phyloP scores from a whole-genome alignment of 1,284 basidiomycete genomes.

The Cutaneotrichosporon sp. region DNA sequence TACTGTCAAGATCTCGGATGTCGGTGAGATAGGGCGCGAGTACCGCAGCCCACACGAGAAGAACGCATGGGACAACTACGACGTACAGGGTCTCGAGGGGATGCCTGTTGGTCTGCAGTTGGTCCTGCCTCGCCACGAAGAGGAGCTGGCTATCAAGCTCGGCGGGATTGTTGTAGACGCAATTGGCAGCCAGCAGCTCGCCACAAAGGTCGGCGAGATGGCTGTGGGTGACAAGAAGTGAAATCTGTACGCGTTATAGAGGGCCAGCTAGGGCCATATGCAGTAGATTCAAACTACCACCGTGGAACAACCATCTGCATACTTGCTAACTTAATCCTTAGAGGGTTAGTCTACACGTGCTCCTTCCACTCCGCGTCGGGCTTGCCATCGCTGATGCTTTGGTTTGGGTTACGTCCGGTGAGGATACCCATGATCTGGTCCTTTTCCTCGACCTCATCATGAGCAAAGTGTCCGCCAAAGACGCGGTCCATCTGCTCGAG shows the following conservation, averaged over 20 bases:
- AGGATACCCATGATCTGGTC: conserved; percentile 5
- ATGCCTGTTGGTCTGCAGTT: conserved; percentile 66
- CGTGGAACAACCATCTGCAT: too few species aligned
- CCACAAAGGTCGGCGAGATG: too few species aligned
- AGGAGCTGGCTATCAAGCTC: conserved; percentile 18
- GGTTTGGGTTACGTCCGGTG: not conserved
- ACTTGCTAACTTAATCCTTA: too few species aligned
- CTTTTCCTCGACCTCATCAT: conserved; percentile 14
- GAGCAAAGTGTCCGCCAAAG: conserved; percentile 17
- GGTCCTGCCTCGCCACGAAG: conserved; percentile 59
- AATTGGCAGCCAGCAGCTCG: not conserved
- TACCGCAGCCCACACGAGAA: conserved; percentile 55
- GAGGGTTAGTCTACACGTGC: not conserved
- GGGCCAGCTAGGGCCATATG: too few species aligned
- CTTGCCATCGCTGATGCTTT: not conserved
- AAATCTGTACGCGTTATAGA: too few species aligned
- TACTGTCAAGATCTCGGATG: conserved; percentile 53
- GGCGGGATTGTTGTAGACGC: conserved; percentile 10
- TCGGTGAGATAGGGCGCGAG: conserved; percentile 31
- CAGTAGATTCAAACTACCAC: too few species aligned
- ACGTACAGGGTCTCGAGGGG: conserved; percentile 59
- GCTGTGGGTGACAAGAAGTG: too few species aligned
- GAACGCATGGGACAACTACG: conserved; percentile 56
- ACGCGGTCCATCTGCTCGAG: conserved; percentile 22
- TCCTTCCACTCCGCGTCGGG: not conserved